These are phyloP conservation scores for Salix dunnii DNA, from an alignment of 345 rosid species.

Conservation along the genomic window DNA sequence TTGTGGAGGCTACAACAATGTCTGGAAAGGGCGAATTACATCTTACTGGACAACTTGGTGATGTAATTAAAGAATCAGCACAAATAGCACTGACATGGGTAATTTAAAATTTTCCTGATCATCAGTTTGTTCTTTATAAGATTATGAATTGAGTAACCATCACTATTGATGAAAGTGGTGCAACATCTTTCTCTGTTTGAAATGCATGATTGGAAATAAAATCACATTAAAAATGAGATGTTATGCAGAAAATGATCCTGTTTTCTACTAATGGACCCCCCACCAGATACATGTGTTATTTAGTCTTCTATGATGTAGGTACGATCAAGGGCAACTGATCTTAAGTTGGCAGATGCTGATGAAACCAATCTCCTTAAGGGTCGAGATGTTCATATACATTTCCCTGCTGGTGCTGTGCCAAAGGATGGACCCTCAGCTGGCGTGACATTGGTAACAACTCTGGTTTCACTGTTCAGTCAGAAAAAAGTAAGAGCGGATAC, in stretches of 20 bases:
- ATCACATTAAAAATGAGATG: neutral
- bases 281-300: neutral
- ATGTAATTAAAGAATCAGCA: constrained; percentile 98
- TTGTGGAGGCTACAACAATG: constrained; percentile 91
- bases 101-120: constrained; percentile 19
- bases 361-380: constrained; percentile 75
- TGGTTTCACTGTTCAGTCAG: constrained; percentile 83
- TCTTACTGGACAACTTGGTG: constrained; percentile 98
- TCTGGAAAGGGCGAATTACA: constrained; percentile 89
- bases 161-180: neutral
- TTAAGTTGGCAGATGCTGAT: constrained; percentile 56
- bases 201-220: neutral
- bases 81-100: constrained; percentile 99
- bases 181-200: neutral
- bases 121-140: neutral
- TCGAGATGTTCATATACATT: constrained; percentile 91
- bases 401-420: constrained; percentile 96
- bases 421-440: constrained; percentile 99
- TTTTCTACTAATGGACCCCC: neutral
- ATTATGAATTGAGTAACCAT: neutral
- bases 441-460: constrained; percentile 89
- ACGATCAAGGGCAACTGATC: constrained; percentile 86
- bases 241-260: neutral
- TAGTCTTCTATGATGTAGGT: constrained; percentile 44
- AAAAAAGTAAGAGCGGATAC: constrained; percentile 92